Conservation (phyloP, 441 rosid species). For the Populus hybrid region DNA sequence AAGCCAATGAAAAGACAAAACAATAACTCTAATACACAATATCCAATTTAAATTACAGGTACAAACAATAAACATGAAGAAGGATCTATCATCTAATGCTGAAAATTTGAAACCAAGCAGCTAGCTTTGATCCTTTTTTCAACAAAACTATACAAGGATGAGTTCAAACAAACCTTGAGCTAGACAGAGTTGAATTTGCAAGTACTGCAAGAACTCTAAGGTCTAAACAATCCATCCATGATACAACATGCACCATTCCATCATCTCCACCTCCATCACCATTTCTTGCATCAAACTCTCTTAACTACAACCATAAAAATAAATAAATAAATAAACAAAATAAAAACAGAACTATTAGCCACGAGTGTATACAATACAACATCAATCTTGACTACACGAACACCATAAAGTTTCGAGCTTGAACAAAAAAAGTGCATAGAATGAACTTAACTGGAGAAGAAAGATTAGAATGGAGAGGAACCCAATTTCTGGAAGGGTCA, state of each 20-base stretch:
- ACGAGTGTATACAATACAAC: not conserved
- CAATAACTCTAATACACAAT: not conserved
- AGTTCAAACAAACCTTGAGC: constrained; percentile 32
- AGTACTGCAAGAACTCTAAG: constrained; percentile 43
- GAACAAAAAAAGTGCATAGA: not conserved
- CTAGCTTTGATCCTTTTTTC: not conserved
- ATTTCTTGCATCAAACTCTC: constrained; percentile 9
- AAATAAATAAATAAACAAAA: not conserved
- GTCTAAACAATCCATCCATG: constrained; percentile 48
- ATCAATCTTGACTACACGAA: not conserved
- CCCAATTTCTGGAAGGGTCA: constrained; percentile 41
- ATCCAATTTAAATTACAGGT: not conserved
- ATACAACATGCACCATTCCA: constrained; percentile 40
- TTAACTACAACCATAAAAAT: constrained; percentile 3
- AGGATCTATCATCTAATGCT: not conserved
- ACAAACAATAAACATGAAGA: not conserved
- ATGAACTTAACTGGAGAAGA: constrained; percentile 19
- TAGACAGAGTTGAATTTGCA: constrained; percentile 42
- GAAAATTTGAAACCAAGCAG: not conserved
- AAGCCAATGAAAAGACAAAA: not conserved
- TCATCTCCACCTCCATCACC: constrained; percentile 20
- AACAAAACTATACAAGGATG: not conserved
- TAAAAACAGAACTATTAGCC: not conserved
- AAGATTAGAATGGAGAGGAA: constrained; percentile 20
- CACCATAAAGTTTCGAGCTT: not conserved